Percentiles rank a stretch among this genome's conserved stretches.
Evolutionary conservation across 73 alveolate genomes (phyloP).

Genomic region (Paramecium caudatum): DNA sequence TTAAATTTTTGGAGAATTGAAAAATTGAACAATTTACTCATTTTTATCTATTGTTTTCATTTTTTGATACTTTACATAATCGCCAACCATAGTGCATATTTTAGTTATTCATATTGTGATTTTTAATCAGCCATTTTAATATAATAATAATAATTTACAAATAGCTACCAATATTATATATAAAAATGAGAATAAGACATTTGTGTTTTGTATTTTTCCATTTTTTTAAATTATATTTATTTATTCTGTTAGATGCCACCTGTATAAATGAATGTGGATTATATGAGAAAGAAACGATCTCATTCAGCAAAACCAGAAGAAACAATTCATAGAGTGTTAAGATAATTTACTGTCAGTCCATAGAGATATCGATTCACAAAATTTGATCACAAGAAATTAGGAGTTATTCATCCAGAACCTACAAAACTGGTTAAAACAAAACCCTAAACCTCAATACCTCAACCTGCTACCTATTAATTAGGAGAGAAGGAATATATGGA

Average conservation of each 20-base stretch:
- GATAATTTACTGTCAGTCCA: conserved; percentile 62
- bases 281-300: conserved; percentile 25
- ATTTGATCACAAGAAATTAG: conserved; percentile 43
- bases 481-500: conserved; percentile 50
- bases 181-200: no score
- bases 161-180: no score
- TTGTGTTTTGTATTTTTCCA: no score
- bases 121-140: not conserved
- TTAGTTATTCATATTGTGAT: not conserved
- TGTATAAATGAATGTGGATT: conserved; percentile 30
- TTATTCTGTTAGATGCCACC: conserved; percentile 51
- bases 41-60: conserved; percentile 36
- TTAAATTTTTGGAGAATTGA: conserved; percentile 67
- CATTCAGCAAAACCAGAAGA: conserved; percentile 51
- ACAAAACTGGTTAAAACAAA: not conserved
- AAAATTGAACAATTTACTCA: conserved; percentile 53
- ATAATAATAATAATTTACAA: no score
- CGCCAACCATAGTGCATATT: conserved; percentile 63
- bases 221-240: no score
- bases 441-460: not conserved
- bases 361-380: conserved; percentile 6
- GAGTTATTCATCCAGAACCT: conserved; percentile 54
- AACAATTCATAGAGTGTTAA: conserved; percentile 18
- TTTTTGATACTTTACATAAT: conserved; percentile 54
- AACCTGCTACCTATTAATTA: conserved; percentile 34